These are phyloP conservation scores for Xanthoconium separans DNA, from an alignment of 1,284 basidiomycete species.

Conservation along the genomic window DNA sequence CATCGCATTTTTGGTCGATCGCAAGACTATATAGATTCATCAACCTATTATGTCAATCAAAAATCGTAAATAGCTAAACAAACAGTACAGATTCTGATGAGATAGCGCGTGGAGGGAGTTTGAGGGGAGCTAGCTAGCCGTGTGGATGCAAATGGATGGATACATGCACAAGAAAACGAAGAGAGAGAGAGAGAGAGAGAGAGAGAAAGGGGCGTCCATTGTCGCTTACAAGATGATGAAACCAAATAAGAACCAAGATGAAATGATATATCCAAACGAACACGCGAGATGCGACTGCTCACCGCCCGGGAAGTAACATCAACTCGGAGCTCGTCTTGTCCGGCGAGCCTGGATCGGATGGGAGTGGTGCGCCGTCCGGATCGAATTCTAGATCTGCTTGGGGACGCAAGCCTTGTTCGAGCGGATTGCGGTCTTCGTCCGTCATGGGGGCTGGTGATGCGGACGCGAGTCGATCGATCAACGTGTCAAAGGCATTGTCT, in stretches of 20 bases:
- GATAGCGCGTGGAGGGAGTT: conserved; percentile 8
- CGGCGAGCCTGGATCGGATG: conserved; percentile 33
- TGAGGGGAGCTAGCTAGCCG: conserved; percentile 2
- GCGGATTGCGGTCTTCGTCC: conserved; percentile 28
- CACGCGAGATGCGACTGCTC: not conserved
- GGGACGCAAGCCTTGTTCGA: conserved; percentile 21
- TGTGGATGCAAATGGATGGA: conserved; percentile 14
- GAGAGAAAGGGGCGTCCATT: conserved; percentile 19
- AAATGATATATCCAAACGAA: conserved; percentile 1
- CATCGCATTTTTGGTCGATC: no score
- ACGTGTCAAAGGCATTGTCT: conserved; percentile 26
- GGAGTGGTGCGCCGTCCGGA: conserved; percentile 26
- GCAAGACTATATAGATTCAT: not conserved
- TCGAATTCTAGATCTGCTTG: conserved; percentile 26
- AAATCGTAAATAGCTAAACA: conserved; percentile 15
- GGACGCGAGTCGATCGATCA: conserved; percentile 34
- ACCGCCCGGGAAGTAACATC: conserved; percentile 34
- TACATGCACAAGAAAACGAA: conserved; percentile 16
- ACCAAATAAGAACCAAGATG: conserved; percentile 1
- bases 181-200: no score
- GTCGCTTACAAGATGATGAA: conserved; percentile 15
- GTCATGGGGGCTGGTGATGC: conserved; percentile 35
- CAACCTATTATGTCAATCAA: conserved; percentile 1
- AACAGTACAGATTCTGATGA: conserved; percentile 16
- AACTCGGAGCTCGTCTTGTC: conserved; percentile 31